These are phyloP conservation scores for Aspergillus jensenii DNA, from an alignment of 2,329 filamentous ascomycete species.

Conservation along the genomic window DNA sequence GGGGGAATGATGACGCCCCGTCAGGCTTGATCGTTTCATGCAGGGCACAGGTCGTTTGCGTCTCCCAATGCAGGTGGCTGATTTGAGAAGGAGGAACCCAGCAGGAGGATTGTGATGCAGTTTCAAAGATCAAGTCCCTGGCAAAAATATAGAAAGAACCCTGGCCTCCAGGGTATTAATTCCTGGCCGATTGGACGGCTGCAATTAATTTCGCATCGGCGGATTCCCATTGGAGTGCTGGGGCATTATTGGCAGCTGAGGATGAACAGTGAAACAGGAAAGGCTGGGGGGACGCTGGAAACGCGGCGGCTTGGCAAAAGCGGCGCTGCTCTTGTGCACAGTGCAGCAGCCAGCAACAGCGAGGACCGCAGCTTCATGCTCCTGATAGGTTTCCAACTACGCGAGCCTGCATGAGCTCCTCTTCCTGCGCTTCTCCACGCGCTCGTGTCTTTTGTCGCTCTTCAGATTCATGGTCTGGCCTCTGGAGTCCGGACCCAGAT, in stretches of 20 bases:
- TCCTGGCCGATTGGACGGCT: neutral
- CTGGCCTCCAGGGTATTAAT: neutral
- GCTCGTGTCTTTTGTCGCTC: neutral
- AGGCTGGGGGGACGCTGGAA: neutral
- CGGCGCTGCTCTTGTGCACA: neutral
- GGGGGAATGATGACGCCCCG: neutral
- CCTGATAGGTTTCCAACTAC: conserved; percentile 19
- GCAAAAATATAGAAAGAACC: neutral
- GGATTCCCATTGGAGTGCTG: conserved; percentile 1
- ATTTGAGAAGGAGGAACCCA: conserved; percentile 17
- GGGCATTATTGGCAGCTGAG: too few species aligned
- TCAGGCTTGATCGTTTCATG: conserved; percentile 11
- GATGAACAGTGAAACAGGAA: neutral
- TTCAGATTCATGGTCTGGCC: neutral
- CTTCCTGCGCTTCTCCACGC: neutral
- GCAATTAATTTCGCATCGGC: conserved; percentile 2
- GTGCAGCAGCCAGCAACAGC: too few species aligned
- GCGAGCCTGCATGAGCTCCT: conserved; percentile 15
- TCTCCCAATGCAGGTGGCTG: conserved; percentile 20
- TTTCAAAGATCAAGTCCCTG: neutral
- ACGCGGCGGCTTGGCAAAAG: conserved; percentile 9
- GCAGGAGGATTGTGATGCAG: neutral
- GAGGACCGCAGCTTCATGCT: neutral
- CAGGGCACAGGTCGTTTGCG: conserved; percentile 19
- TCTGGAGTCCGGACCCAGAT: neutral